phyloP scores from a whole-genome alignment of 768 basidiomycete genomes.

The Collybia sordida region DNA sequence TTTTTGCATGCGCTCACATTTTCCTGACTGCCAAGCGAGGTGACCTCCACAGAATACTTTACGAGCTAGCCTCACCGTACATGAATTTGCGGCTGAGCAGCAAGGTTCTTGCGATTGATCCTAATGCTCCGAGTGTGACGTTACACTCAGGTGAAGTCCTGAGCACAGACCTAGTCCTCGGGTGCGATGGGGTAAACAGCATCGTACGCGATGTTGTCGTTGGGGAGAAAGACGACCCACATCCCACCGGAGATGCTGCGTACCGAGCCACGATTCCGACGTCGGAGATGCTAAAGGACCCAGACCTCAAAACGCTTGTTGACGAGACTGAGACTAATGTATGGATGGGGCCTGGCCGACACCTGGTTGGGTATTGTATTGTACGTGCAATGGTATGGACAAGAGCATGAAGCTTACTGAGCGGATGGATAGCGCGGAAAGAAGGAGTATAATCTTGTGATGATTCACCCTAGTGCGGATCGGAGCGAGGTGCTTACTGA shows the following conservation, averaged over 20 bases:
- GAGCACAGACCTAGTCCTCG: constrained; percentile 20
- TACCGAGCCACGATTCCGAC: constrained; percentile 57
- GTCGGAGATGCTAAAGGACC: constrained; percentile 43
- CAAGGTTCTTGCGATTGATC: constrained; percentile 30
- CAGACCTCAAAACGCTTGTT: constrained; percentile 48
- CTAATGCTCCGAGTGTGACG: constrained; percentile 15
- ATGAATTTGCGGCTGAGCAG: constrained; percentile 32
- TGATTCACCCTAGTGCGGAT: constrained; percentile 38
- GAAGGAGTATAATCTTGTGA: constrained; percentile 45
- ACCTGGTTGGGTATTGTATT: constrained; percentile 37
- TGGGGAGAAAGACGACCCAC: constrained; percentile 42
- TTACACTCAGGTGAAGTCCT: neutral
- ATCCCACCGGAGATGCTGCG: constrained; percentile 62
- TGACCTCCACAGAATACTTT: constrained; percentile 41
- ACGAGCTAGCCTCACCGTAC: constrained; percentile 31
- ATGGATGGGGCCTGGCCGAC: constrained; percentile 57
- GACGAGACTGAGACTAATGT: constrained; percentile 52
- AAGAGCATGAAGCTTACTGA: neutral
- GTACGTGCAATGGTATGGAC: constrained; percentile 18
- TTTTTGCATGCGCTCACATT: constrained; percentile 11
- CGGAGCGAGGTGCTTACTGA: constrained; percentile 42
- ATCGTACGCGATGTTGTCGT: constrained; percentile 46
- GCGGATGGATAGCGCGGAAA: constrained; percentile 26
- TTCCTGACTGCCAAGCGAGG: constrained; percentile 36
- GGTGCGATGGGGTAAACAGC: constrained; percentile 50